phyloP scores from a whole-genome alignment of 441 rosid species.

The Euphorbia corollata region DNA sequence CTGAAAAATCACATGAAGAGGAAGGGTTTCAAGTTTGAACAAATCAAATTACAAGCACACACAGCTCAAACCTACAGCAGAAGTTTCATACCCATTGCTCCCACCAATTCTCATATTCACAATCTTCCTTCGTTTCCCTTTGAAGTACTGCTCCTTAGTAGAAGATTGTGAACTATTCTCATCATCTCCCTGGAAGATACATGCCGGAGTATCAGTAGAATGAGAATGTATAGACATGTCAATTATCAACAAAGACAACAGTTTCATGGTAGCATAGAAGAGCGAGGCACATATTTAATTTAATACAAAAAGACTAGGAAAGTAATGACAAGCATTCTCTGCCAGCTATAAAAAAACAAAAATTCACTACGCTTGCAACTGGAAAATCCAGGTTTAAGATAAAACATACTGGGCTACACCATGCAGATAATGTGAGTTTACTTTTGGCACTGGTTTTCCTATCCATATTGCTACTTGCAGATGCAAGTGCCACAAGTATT shows the following conservation, averaged over 20 bases:
- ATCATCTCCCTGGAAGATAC: conserved; percentile 52
- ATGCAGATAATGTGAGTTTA: not conserved
- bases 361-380: not conserved
- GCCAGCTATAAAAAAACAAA: not conserved
- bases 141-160: conserved; percentile 32
- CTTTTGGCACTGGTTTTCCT: conserved; percentile 2
- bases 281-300: conserved; percentile 8
- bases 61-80: conserved; percentile 17
- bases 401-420: conserved; percentile 1
- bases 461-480: not conserved
- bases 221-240: conserved; percentile 15
- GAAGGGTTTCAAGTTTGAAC: conserved; percentile 14
- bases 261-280: not conserved
- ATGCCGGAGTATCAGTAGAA: conserved; percentile 18
- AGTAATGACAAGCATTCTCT: not conserved
- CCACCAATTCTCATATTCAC: conserved; percentile 30
- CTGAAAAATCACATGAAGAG: conserved; percentile 25
- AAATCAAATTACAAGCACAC: conserved; percentile 19
- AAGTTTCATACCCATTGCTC: conserved; percentile 43
- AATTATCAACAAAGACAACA: conserved; percentile 1
- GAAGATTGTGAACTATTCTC: conserved; percentile 39
- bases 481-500: not conserved
- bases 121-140: conserved; percentile 37
- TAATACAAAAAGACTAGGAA: not conserved
- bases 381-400: not conserved